These are phyloP conservation scores for Wickerhamomyces sp. DNA, from an alignment of 1,139 yeast species.

Conservation along the genomic window DNA sequence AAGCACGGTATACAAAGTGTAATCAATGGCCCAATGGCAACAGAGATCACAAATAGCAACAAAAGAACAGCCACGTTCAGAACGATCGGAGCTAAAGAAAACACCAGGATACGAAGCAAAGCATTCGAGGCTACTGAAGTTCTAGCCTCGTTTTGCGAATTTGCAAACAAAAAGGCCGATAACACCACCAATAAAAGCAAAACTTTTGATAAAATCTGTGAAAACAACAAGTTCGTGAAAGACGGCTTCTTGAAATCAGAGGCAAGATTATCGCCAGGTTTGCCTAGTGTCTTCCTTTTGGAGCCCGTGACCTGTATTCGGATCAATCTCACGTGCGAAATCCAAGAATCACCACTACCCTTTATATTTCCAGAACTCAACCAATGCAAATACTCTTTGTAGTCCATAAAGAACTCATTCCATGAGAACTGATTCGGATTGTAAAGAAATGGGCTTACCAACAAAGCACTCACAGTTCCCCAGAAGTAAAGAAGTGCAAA, in stretches of 20 bases:
- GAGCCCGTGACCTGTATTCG: slow-evolving; percentile 71
- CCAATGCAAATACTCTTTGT: slow-evolving; percentile 67
- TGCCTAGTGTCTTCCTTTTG: slow-evolving; percentile 59
- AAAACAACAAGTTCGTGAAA: slow-evolving; percentile 54
- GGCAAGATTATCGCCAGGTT: slow-evolving; percentile 58
- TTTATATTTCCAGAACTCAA: slow-evolving; percentile 68
- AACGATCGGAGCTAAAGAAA: slow-evolving; percentile 44
- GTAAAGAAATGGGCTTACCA: slow-evolving; percentile 65
- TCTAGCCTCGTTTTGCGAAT: slow-evolving; percentile 65
- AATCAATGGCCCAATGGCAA: slow-evolving; percentile 41
- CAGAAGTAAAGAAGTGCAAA: slow-evolving; percentile 70
- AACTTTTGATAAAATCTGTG: slow-evolving; percentile 53
- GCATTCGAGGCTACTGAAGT: slow-evolving; percentile 44
- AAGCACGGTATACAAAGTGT: slow-evolving; percentile 32
- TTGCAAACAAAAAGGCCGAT: slow-evolving; percentile 59
- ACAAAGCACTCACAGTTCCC: slow-evolving; percentile 60
- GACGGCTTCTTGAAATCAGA: slow-evolving; percentile 71
- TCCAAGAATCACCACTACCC: slow-evolving; percentile 59
- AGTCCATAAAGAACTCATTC: slow-evolving; percentile 71
- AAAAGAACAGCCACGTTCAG: slow-evolving; percentile 38
- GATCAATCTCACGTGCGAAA: slow-evolving; percentile 60
- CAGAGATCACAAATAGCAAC: slow-evolving; percentile 36
- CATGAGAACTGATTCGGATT: slow-evolving; percentile 75
- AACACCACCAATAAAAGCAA: slow-evolving; percentile 55
- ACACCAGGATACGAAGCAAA: slow-evolving; percentile 39